Base-by-base conservation (phyloP, 441 rosid species). In the Populus hybrid region DNA sequence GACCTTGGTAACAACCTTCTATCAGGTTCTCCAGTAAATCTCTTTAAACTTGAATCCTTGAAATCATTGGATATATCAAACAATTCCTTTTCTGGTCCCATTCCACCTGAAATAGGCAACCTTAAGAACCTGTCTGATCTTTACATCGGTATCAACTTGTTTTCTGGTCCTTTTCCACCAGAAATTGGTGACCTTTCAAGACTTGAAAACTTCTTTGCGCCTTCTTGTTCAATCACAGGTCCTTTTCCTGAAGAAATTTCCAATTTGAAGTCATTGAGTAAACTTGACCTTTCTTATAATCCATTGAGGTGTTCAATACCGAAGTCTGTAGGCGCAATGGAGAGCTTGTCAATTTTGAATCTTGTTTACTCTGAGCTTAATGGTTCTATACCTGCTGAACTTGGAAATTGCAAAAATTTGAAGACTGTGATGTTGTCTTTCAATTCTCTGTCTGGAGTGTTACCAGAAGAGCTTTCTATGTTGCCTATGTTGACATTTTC, bases 261-360 rank as follows among this genome's bases (percentile, higher is more conserved):
- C 0, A 85, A 84, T 64, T 81, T 96, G 56, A 77, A 67, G 18
- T 80, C 84, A 1, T 81, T 96, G 0, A 83, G 71, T 28, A 87
- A 87, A 36, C 91, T 94, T 3, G 97, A 94, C 82, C 91, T 96
- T 71, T 96, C 98, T 7, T 79, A 91, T 72, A 96, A 96, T 83
- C 98, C 97, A 6, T 83, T 96, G 83, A 89, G 81, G 75, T 88
- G 90, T 82, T 71, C 89, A 4, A 90, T 94, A 45, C 98, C 99
- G 0, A 89, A 77, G 65, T 83, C 81, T 4, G 77, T 93, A 1
- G 99, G 98, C 12, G 80, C 86, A 81, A 75, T 96, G 69, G 61
- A 83, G 74, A 91, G 84, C 29, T 76, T 96, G 78, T 86, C 67
- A 29, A 83, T 89, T 31, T 73, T 96, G 71, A 88, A 88, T 59